Evolutionary conservation across 2,329 filamentous ascomycete species (phyloP), one percentile per base, ranked within the genome.

Genomic region (Myriosclerotinia scirpicola): DNA sequence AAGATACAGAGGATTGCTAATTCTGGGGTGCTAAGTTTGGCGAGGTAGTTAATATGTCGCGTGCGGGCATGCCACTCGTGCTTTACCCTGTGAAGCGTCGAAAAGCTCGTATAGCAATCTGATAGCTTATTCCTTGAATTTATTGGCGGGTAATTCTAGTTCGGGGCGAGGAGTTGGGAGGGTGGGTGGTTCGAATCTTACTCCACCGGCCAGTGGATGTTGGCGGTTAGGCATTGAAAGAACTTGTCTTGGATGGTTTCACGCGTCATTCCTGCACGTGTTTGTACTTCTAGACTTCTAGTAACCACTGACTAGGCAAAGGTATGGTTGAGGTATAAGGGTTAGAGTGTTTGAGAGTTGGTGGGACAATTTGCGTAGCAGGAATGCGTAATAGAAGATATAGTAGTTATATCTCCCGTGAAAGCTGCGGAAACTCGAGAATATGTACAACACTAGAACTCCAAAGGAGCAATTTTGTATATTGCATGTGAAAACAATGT

Each of bases 1-100:
- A 66, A 54, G n/a, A 62, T 53, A n/a, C 46, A 53, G 5, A 66
- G 34, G 11, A 66, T 26, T 26, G 64, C 56, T 4, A 66, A 52
- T 12, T 66, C 38, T 6, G 48, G n/a, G 0, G 50, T 54, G 3
- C 17, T 55, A 11, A 54, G 40, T 3, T 54, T 22, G 12, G n/a
- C 38, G 20, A 66, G 46, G n/a, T 22, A 15, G 11, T 61, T 20
- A 6, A 54, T 54, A 30, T 62, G 64, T 26, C 30, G 11, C 8
- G 14, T 22, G 20, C 64, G 55, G 36, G 53, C 44, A 15, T n/a
- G 40, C 40, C 48, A 54, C 15, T 66, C 56, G 8, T 60, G 34
- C 11, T 46, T 22, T n/a, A 3, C 50, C 64, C 12, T 42, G 36
- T 4, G 53, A 34, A 14, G 30, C 38, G 20, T 66, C 64, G 20